phyloP scores from a whole-genome alignment of 768 basidiomycete species.

The Leccinum incarnatum region DNA sequence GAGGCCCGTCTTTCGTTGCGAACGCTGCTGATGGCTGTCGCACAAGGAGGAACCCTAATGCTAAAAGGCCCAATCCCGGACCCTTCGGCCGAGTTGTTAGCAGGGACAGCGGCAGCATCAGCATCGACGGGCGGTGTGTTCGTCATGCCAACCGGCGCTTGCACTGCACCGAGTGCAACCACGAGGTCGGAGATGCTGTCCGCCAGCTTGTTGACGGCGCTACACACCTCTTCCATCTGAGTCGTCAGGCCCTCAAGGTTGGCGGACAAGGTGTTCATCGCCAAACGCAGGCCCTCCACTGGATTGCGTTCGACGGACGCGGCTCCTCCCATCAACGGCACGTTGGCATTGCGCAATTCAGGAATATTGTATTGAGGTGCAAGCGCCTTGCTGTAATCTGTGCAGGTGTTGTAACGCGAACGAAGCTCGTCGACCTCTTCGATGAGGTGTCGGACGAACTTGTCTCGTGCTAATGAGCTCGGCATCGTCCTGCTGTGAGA shows the following conservation, averaged over 20 bases:
- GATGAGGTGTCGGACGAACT: not conserved
- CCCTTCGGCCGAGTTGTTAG: not conserved
- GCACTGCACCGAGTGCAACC: too few species aligned
- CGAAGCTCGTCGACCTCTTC: not conserved
- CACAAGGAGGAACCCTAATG: not conserved
- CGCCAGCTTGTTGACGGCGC: not conserved
- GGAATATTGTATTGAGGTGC: not conserved
- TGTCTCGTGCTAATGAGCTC: not conserved
- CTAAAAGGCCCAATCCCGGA: not conserved
- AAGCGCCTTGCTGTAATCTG: not conserved
- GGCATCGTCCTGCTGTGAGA: not conserved
- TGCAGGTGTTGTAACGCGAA: not conserved
- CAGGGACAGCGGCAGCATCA: not conserved
- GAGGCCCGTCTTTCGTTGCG: not conserved
- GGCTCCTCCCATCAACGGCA: not conserved
- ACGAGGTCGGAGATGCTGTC: not conserved
- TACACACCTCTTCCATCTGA: not conserved
- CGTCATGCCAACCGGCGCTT: too few species aligned
- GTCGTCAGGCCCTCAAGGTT: not conserved
- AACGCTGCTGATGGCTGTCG: not conserved
- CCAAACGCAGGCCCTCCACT: not conserved
- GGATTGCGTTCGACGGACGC: not conserved
- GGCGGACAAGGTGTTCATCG: not conserved
- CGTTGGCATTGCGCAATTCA: not conserved
- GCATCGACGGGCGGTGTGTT: too few species aligned